These are phyloP conservation scores for Kodamaea kakaduensis DNA, from an alignment of 805 yeast genomes.

Conservation along the genomic window DNA sequence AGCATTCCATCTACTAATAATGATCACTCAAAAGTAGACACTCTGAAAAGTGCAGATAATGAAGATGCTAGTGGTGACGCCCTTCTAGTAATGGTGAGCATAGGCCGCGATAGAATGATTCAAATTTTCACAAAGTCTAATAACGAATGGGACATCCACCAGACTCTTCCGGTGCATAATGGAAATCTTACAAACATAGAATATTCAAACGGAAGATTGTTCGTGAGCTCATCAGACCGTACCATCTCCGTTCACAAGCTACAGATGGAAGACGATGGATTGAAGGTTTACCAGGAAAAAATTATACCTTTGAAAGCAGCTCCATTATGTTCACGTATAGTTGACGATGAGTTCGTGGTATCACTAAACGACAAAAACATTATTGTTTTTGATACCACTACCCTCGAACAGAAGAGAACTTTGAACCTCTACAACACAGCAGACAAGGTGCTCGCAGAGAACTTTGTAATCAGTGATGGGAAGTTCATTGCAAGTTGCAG, in stretches of 20 bases:
- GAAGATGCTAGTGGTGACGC: too few relatives aligned
- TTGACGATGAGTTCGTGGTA: slow-evolving; percentile 41
- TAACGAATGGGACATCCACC: slow-evolving; percentile 47
- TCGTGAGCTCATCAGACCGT: slow-evolving; percentile 60
- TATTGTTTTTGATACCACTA: slow-evolving; percentile 30
- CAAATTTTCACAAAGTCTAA: slow-evolving; percentile 42
- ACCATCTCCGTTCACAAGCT: slow-evolving; percentile 52
- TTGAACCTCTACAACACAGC: slow-evolving; percentile 40
- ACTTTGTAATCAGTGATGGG: slow-evolving; percentile 30
- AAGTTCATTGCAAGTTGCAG: slow-evolving; percentile 42
- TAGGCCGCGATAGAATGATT: slow-evolving; percentile 61
- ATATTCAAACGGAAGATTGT: slow-evolving; percentile 29
- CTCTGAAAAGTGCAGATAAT: too few relatives aligned
- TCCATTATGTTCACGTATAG: slow-evolving; percentile 41
- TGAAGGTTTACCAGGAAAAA: slow-evolving; percentile 36
- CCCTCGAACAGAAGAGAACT: slow-evolving; percentile 16
- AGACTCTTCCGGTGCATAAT: slow-evolving; percentile 57
- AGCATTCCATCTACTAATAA: too few relatives aligned
- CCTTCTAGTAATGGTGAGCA: slow-evolving; percentile 26
- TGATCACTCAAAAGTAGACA: too few relatives aligned
- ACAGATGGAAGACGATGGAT: slow-evolving; percentile 15
- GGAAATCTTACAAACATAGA: slow-evolving; percentile 46
- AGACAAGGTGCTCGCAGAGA: slow-evolving; percentile 45
- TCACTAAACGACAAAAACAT: slow-evolving; percentile 51
- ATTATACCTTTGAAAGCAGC: slow-evolving; percentile 49